Evolutionary conservation across 495 filamentous ascomycete species (phyloP), one percentile per base, ranked within the genome.

Genomic region (Lasiosphaeris hirsuta): DNA sequence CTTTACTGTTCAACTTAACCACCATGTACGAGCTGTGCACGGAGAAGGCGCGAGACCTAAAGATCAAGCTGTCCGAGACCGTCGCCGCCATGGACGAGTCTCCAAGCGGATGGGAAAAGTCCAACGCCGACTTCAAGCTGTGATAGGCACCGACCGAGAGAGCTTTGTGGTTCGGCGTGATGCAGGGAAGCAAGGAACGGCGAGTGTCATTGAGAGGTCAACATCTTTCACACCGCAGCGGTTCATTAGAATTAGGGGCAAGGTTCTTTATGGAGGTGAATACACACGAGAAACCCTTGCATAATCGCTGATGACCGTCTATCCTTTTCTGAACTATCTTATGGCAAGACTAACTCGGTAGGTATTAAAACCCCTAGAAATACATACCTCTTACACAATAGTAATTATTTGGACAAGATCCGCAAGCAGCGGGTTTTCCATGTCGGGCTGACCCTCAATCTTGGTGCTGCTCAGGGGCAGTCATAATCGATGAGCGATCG

Each of bases 1-100:
- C 87, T 8, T 67, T 95, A 14, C 80, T 90, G 1, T 98, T 97
- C 71, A 98, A 98, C 67, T 75, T 98, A 7, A 81, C 84, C 13
- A 97, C 94, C 0, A 81, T 96, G 61, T 98, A 96, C 67, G 94
- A 98, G 70, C 82, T 98, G 5, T 93, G 88, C 63, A 90, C 87
- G 1, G 92, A 97, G 55, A 79, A 80, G 57, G 78, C 87, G n/a
- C 72, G 77, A 46, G 77, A 76, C 13, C 69, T 86, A 63, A 97
- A 96, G 73, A 69, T 80, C 15, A 68, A 72, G 17, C 76, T 97
- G 18, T 84, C 88, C 7, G 87, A 89, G 65, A 81, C 76, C 34
- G 76, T 95, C 13, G 86, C 90, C 1, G 74, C 69, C 11, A 75
- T 81, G 59, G 72, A 59, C 52, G 76, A 64, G 38, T 58, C 60